Percentiles rank a stretch among this genome's conserved stretches.
These are phyloP conservation scores for Scheffersomyces lignicola DNA, from an alignment of 1,139 yeast species.

Conservation along the genomic window DNA sequence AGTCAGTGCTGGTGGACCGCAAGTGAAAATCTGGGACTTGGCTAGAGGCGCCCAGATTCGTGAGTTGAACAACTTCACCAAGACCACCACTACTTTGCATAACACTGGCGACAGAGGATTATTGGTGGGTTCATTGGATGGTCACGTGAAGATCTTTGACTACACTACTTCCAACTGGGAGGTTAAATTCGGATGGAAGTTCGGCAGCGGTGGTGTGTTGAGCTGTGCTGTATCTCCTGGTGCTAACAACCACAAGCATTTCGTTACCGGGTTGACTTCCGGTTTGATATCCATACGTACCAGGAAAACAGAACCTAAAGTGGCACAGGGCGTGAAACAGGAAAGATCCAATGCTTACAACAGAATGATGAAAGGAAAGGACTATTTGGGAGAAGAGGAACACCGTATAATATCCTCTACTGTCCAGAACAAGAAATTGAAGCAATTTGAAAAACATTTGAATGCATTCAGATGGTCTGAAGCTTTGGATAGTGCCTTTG, in stretches of 20 bases:
- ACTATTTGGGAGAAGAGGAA: conserved; percentile 87
- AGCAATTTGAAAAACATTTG: conserved; percentile 78
- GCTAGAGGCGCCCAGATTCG: conserved; percentile 68
- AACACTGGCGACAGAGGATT: conserved; percentile 72
- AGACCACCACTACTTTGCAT: conserved; percentile 84
- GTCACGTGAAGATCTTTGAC: conserved; percentile 94
- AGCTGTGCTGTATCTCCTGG: conserved; percentile 90
- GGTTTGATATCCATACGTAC: conserved; percentile 90
- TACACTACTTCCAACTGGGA: conserved; percentile 73
- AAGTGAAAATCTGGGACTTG: conserved; percentile 89
- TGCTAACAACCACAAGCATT: conserved; percentile 62
- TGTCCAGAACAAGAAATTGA: conserved; percentile 58
- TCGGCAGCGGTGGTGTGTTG: conserved; percentile 83
- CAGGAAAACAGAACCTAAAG: conserved; percentile 67
- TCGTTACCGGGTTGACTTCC: conserved; percentile 91
- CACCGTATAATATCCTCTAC: conserved; percentile 64
- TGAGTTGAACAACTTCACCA: conserved; percentile 79
- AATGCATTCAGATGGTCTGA: conserved; percentile 91
- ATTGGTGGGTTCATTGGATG: conserved; percentile 92
- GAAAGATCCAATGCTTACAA: conserved; percentile 55
- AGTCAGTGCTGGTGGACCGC: conserved; percentile 84
- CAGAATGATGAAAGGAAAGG: conserved; percentile 87
- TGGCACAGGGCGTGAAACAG: conserved; percentile 49
- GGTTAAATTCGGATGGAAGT: conserved; percentile 96
- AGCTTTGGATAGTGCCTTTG: conserved; percentile 84